These are phyloP conservation scores for Penicillium sp. DNA, from an alignment of 2,329 filamentous ascomycete genomes.

Conservation along the genomic window DNA sequence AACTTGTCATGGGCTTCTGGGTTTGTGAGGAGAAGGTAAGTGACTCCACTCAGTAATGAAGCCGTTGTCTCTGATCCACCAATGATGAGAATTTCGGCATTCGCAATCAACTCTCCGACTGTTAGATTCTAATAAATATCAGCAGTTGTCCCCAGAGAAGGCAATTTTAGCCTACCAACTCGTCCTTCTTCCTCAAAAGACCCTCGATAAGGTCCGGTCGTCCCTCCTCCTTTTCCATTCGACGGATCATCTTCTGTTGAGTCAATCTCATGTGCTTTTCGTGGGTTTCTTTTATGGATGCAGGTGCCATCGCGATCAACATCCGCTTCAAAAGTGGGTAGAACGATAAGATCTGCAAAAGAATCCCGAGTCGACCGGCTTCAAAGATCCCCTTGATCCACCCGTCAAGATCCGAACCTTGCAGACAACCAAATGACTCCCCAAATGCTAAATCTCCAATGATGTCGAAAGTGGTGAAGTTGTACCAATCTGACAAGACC, in stretches of 20 bases:
- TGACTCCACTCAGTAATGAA: constrained; percentile 44
- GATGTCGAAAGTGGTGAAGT: constrained; percentile 39
- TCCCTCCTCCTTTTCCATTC: constrained; percentile 11
- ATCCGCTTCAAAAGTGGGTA: constrained; percentile 14
- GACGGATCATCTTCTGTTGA: constrained; percentile 17
- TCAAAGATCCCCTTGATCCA: constrained; percentile 40
- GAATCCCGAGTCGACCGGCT: constrained; percentile 7
- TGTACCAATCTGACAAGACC: constrained; percentile 32
- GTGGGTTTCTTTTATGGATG: constrained; percentile 11
- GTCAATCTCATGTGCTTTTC: constrained; percentile 14
- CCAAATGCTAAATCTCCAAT: constrained; percentile 31
- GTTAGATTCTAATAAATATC: constrained; percentile 5
- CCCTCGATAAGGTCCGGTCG: constrained; percentile 21
- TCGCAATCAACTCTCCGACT: constrained; percentile 36
- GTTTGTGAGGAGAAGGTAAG: constrained; percentile 44
- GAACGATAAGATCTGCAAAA: constrained; percentile 18
- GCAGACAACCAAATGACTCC: constrained; percentile 13
- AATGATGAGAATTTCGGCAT: constrained; percentile 35
- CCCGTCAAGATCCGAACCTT: constrained; percentile 13
- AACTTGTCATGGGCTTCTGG: constrained; percentile 34
- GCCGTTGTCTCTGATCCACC: constrained; percentile 53
- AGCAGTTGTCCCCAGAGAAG: neutral
- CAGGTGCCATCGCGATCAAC: constrained; percentile 12
- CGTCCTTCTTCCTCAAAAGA: constrained; percentile 19
- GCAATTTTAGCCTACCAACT: constrained; percentile 11